Evolutionary conservation across 2,329 filamentous ascomycete genomes (phyloP).

Genomic region (Microthyrium microscopicum): DNA sequence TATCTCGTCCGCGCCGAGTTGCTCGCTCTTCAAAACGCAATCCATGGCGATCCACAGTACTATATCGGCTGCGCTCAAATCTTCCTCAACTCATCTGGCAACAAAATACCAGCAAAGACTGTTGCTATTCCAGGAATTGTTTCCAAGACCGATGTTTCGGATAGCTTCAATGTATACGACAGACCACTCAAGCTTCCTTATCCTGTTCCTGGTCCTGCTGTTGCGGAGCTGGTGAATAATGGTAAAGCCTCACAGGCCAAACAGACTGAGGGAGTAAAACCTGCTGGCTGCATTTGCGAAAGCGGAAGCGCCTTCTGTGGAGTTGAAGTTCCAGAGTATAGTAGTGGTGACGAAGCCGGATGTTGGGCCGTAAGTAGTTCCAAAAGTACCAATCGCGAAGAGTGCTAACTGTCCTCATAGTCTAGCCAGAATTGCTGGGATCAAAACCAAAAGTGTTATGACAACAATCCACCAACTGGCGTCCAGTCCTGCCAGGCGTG

Average conservation of each 20-base stretch:
- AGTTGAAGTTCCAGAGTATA: constrained; percentile 41
- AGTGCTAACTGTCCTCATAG: constrained; percentile 2
- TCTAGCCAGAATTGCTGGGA: constrained; percentile 30
- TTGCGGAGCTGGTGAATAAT: constrained; percentile 30
- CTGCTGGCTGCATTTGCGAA: constrained; percentile 38
- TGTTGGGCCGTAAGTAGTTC: constrained; percentile 52
- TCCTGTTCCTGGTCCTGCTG: constrained; percentile 38
- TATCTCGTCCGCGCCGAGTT: constrained; percentile 60
- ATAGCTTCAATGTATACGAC: constrained; percentile 50
- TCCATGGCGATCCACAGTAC: constrained; percentile 48
- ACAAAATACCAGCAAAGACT: constrained; percentile 32
- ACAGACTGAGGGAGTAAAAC: neutral
- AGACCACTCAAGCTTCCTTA: constrained; percentile 37
- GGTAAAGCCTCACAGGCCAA: constrained; percentile 9
- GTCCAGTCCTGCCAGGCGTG: constrained; percentile 42
- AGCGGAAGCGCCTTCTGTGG: constrained; percentile 62
- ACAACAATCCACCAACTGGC: constrained; percentile 41
- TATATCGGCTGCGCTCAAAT: constrained; percentile 59
- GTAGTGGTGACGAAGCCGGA: constrained; percentile 25
- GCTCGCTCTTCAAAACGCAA: constrained; percentile 48
- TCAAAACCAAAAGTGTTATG: constrained; percentile 45
- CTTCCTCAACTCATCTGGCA: constrained; percentile 37
- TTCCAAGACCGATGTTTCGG: constrained; percentile 32
- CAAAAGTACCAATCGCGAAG: constrained; percentile 14
- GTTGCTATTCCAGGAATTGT: constrained; percentile 54